Base-by-base conservation (phyloP, 371 early-diverging fungal species). In the Neoconidiobolus thromboides region DNA sequence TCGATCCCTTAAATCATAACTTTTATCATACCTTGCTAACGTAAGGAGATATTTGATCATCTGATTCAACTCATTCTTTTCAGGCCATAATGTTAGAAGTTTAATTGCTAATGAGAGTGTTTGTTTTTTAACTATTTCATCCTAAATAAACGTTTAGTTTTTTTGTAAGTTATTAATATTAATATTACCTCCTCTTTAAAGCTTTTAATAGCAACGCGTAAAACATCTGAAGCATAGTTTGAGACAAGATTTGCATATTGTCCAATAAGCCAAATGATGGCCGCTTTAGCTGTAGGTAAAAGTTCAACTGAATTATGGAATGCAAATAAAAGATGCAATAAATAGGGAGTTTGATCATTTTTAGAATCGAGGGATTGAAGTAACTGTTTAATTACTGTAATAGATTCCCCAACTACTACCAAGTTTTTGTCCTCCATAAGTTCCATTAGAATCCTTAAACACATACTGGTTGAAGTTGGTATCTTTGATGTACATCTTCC, bases 1-100 rank as follows among this genome's bases (percentile, higher is more conserved):
- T 14, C 92, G 80, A 64, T 96, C 97, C 42, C 97, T 78, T 0
- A 95, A 83, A 66, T 91, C 90, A 62, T 85, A 93, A 63, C 81
- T 77, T 12, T 76, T 66, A 66, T 96, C 97, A 63, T 86, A 94
- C 41, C 89, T 75, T 0, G 93, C 93, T 60, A 96, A 70, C 43
- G 86, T 78, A 43, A 90, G 76, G 15, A 89, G 67, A 66, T 92
- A 86, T 55, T 81, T 75, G 56, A 84, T 78, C 37, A 86, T 69
- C 1, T 75, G 65, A 38, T 70, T 71, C 41, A 76, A 61, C 1
- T 74, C 76, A 9, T 43, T 55, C 43, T 72, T 67, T 1, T 57
- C 62, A 0, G 77, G 73, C 61, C 76, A 77, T 64, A 69, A 68
- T 48, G 73, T 72, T 3, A 79, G 65, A 1, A 88, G 65, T 63